These are phyloP conservation scores for Trypethelium eluteriae DNA, from an alignment of 495 filamentous ascomycete species.

Conservation along the genomic window DNA sequence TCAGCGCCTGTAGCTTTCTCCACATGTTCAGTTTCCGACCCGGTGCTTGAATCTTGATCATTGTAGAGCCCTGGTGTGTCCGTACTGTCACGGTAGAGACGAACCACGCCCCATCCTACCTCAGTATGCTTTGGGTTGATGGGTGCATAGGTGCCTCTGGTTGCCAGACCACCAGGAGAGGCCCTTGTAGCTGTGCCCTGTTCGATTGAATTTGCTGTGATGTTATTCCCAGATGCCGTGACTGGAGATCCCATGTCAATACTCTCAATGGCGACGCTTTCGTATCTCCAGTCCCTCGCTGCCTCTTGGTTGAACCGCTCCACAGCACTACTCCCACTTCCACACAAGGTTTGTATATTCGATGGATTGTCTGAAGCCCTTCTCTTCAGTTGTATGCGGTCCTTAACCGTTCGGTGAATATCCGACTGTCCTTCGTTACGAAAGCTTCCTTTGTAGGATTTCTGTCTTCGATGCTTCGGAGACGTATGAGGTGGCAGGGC, in stretches of 20 bases:
- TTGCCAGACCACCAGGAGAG: conserved; percentile 47
- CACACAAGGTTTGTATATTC: background rate
- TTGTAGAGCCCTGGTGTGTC: conserved; percentile 55
- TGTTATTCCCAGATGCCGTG: background rate
- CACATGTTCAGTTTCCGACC: conserved; percentile 16
- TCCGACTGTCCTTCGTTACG: background rate
- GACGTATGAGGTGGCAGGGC: conserved; percentile 32
- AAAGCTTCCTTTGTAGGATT: conserved; percentile 11
- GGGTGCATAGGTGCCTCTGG: conserved; percentile 72
- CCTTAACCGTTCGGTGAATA: background rate
- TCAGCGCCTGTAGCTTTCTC: conserved; percentile 18
- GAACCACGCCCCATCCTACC: conserved; percentile 86
- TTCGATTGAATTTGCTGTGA: conserved; percentile 4
- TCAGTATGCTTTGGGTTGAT: conserved; percentile 69
- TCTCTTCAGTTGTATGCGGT: background rate
- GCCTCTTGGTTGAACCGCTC: conserved; percentile 22
- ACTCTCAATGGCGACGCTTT: conserved; percentile 54
- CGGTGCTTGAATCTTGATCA: conserved; percentile 30
- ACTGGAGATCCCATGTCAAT: conserved; percentile 53
- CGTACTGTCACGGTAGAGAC: conserved; percentile 79
- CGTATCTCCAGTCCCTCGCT: conserved; percentile 56
- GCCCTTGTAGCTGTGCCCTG: conserved; percentile 6
- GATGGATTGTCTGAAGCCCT: background rate
- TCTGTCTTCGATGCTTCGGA: conserved; percentile 16
- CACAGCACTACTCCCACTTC: background rate